A percentile compares a stretch with the other conserved stretches of the same genome.
phyloP scores from a whole-genome alignment of 345 rosid species.

The Boechera retrofracta region DNA sequence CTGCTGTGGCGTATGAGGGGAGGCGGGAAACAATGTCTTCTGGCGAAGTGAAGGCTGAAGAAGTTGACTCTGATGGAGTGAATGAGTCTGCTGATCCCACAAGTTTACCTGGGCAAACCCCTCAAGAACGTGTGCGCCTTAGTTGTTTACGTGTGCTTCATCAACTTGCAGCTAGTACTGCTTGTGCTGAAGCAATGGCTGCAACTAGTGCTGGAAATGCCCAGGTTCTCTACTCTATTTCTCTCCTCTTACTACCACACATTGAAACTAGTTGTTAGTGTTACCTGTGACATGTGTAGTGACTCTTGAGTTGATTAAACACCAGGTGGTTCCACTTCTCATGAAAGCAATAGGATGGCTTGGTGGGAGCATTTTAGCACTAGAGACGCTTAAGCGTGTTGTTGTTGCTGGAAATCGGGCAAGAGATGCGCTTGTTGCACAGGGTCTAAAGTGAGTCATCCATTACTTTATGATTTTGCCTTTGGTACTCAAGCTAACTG shows the following conservation, averaged over 20 bases:
- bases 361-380: slow-evolving; percentile 98
- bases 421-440: slow-evolving; percentile 98
- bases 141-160: slow-evolving; percentile 97
- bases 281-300: slow-evolving; percentile 27
- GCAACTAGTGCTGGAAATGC: slow-evolving; percentile 95
- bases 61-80: slow-evolving; percentile 49
- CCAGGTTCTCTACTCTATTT: slow-evolving; percentile 55
- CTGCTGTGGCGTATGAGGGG: slow-evolving; percentile 97
- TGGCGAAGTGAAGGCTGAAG: slow-evolving; percentile 62
- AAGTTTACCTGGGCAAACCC: slow-evolving; percentile 71
- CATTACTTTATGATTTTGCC: neutral
- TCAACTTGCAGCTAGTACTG: slow-evolving; percentile 97
- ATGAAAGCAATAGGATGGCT: slow-evolving; percentile 99
- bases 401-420: slow-evolving; percentile 98
- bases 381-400: slow-evolving; percentile 93
- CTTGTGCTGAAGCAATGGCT: slow-evolving; percentile 99
- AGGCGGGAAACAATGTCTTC: slow-evolving; percentile 92
- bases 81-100: slow-evolving; percentile 64
- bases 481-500: neutral
- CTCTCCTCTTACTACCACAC: neutral
- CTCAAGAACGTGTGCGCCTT: slow-evolving; percentile 95
- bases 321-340: slow-evolving; percentile 96
- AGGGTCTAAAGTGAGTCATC: slow-evolving; percentile 86
- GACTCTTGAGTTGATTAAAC: slow-evolving; percentile 33
- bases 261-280: slow-evolving; percentile 7